Evolutionary conservation across 2,329 filamentous ascomycete species (phyloP), one percentile per base, ranked within the genome.

Genomic region (Pyrenochaeta sp.): DNA sequence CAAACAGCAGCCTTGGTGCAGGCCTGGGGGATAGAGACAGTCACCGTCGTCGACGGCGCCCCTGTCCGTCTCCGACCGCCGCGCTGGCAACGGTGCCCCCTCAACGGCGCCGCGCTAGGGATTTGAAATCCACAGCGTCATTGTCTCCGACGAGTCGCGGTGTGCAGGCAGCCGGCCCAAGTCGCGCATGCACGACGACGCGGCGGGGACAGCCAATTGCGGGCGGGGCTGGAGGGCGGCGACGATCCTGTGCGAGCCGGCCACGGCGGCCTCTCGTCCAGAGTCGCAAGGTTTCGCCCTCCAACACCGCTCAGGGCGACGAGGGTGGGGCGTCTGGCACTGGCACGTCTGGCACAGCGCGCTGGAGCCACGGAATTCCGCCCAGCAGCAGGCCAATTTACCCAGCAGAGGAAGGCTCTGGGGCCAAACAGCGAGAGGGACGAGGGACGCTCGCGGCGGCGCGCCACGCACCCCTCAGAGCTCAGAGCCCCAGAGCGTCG

Each of bases 111-210:
- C 21, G 36, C 56, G 53, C 48, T 57, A 53, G 47, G 51, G 49
- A 55, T 47, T 42, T 35, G 36, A 28, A 49, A 47, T 51, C 19
- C 43, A 48, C 46, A 23, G 34, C 35, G 44, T 46, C 42, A 48
- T 42, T 38, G 40, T 30, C 43, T 20, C 44, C 40, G 54, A 55
- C 43, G 43, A 53, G 52, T 58, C 51, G 54, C 58, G 54, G 56
- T 53, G 55, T 57, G 49, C 49, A 44, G 29, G 39, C 44, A 29
- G 39, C 24, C 51, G 41, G 43, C 41, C 6, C 48, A 59, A 46
- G 51, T 60, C 55, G 55, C 48, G 48, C 59, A 57, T 51, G 57
- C 57, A 52, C 51, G 51, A 54, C 49, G 47, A 53, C 36, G 44
- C 50, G 44, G 45, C 43, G 52, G 18, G 35, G 29, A 27, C 38